phyloP scores from a whole-genome alignment of 2,329 filamentous ascomycete species.

The Rhytidhysteron rufulum region DNA sequence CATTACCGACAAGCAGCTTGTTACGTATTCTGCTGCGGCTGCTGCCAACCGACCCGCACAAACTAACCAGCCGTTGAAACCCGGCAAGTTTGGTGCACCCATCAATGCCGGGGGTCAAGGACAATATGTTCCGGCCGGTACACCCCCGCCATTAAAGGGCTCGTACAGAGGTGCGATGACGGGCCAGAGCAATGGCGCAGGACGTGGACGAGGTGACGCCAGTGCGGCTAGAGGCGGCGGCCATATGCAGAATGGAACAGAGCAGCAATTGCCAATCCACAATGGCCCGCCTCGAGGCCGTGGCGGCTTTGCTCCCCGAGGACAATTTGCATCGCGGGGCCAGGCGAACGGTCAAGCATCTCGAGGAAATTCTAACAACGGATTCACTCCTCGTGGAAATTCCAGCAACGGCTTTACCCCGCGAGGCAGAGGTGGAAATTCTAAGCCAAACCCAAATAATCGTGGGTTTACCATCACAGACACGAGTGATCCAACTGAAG shows the following conservation, averaged over 20 bases:
- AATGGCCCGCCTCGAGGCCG: constrained; percentile 36
- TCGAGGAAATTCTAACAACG: constrained; percentile 22
- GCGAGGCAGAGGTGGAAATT: constrained; percentile 37
- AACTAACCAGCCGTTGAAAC: constrained; percentile 50
- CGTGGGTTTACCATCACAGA: constrained; percentile 47
- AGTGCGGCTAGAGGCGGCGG: constrained; percentile 22
- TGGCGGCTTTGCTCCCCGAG: constrained; percentile 34
- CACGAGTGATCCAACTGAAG: constrained; percentile 49
- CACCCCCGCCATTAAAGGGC: constrained; percentile 56
- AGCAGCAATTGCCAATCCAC: constrained; percentile 37
- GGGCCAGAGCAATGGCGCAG: constrained; percentile 40
- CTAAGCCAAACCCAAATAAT: constrained; percentile 34
- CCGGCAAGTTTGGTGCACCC: constrained; percentile 54
- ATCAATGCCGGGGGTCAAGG: constrained; percentile 55
- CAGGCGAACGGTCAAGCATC: constrained; percentile 18
- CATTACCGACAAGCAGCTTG: constrained; percentile 74
- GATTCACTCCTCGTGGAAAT: constrained; percentile 34
- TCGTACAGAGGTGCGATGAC: constrained; percentile 57
- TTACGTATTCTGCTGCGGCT: constrained; percentile 60
- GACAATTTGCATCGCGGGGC: constrained; percentile 12
- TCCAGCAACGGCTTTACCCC: constrained; percentile 25
- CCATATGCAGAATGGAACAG: constrained; percentile 19
- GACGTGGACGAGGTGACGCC: constrained; percentile 38
- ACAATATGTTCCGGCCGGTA: constrained; percentile 56
- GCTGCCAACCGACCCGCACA: constrained; percentile 51